A percentile compares a stretch with the other conserved stretches of the same genome.
Evolutionary conservation across 2,329 filamentous ascomycete genomes (phyloP).

Genomic region (Colletotrichum theobromicola): DNA sequence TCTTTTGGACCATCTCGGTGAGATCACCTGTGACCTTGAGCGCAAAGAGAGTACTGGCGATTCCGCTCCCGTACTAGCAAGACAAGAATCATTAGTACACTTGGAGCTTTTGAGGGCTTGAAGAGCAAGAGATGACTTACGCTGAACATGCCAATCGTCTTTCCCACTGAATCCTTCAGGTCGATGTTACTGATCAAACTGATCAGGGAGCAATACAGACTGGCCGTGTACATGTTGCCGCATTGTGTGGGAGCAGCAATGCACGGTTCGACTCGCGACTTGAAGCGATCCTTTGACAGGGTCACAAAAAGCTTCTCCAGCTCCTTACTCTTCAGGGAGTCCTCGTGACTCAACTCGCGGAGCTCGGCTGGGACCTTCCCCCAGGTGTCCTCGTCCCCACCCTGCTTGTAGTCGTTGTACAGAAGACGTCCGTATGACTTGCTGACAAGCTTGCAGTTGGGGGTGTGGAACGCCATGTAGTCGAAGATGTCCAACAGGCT

Average conservation of each 20-base stretch:
- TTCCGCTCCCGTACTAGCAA: neutral
- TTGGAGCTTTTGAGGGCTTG: neutral
- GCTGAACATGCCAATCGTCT: constrained; percentile 12
- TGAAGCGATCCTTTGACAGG: neutral
- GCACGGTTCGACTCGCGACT: neutral
- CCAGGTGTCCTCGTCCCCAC: neutral
- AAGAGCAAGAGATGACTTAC: neutral
- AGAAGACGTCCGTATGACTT: neutral
- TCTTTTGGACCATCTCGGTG: neutral
- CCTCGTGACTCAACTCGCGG: neutral
- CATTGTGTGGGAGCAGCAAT: constrained; percentile 27
- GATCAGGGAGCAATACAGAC: constrained; percentile 62
- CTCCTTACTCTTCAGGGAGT: neutral
- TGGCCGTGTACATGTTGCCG: constrained; percentile 59
- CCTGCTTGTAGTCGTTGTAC: neutral
- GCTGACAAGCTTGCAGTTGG: constrained; percentile 4
- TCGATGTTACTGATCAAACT: constrained; percentile 58
- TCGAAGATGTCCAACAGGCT: constrained; percentile 78
- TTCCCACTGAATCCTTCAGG: neutral
- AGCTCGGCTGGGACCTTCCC: neutral
- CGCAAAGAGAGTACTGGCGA: constrained; percentile 3
- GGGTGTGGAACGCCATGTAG: constrained; percentile 59
- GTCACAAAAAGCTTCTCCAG: neutral
- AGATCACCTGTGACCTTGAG: constrained; percentile 7
- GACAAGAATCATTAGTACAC: neutral